phyloP scores from a whole-genome alignment of 1,139 yeast species.

The Nadsonia commutata region DNA sequence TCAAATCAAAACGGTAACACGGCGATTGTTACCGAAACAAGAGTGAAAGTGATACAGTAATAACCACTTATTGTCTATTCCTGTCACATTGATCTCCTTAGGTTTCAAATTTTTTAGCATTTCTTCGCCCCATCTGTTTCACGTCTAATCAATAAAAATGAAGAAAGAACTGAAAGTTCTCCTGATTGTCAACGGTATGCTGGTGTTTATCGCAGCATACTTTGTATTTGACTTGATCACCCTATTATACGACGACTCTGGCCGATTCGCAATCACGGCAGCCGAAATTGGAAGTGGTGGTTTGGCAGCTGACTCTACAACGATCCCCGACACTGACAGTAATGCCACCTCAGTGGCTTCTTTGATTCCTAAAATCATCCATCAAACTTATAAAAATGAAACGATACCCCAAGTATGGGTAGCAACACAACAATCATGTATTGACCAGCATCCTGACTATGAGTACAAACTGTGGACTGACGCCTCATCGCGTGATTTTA shows the following conservation, averaged over 20 bases:
- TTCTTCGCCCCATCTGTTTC: too few relatives aligned
- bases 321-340: constrained; percentile 4
- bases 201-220: constrained; percentile 44
- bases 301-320: constrained; percentile 12
- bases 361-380: constrained; percentile 76
- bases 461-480: constrained; percentile 83
- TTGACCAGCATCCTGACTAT: constrained; percentile 72
- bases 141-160: too few relatives aligned
- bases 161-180: constrained; percentile 16
- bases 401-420: constrained; percentile 72
- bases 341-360: too few relatives aligned
- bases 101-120: too few relatives aligned
- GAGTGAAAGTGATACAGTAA: too few relatives aligned
- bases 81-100: too few relatives aligned
- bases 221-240: constrained; percentile 64
- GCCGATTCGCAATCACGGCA: constrained; percentile 44
- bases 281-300: constrained; percentile 43
- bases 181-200: constrained; percentile 17
- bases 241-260: constrained; percentile 57
- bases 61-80: too few relatives aligned
- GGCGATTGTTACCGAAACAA: too few relatives aligned
- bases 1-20: too few relatives aligned
- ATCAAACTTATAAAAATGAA: constrained; percentile 76
- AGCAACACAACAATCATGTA: constrained; percentile 61
- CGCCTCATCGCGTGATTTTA: constrained; percentile 64